Evolutionary conservation across 495 filamentous ascomycete species (phyloP).

Genomic region (Jackrogersella minutella): DNA sequence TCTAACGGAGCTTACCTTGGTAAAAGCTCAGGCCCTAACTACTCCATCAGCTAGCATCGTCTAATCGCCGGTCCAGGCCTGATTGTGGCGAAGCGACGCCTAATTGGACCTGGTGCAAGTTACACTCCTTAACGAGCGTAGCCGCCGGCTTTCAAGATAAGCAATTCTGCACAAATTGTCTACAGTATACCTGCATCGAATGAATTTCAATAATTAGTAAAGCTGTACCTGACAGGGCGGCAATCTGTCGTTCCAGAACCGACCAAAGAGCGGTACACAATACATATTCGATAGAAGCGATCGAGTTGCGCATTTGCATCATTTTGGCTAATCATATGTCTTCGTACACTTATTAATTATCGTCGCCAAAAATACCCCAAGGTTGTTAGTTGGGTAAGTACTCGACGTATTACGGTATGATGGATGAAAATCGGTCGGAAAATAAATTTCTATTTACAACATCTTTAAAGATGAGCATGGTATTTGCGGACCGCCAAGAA

Average conservation of each 20-base stretch:
- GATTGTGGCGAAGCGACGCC: conserved; percentile 1
- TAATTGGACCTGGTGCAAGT: conserved; percentile 7
- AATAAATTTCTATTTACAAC: conserved; percentile 1
- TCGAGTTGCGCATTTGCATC: conserved; percentile 1
- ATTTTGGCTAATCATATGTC: conserved; percentile 7
- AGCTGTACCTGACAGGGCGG: conserved; percentile 27
- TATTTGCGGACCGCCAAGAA: background rate
- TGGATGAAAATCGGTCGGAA: conserved; percentile 1
- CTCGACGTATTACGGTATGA: background rate
- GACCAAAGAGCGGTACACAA: conserved; percentile 12
- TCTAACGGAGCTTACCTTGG: background rate
- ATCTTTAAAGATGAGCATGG: background rate
- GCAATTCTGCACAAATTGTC: conserved; percentile 21
- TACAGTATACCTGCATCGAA: background rate
- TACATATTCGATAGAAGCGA: conserved; percentile 4
- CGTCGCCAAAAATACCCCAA: background rate
- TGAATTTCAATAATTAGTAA: background rate
- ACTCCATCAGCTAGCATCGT: too few species aligned
- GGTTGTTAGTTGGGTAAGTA: background rate
- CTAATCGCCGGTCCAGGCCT: background rate
- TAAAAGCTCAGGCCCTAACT: too few species aligned
- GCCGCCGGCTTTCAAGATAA: conserved; percentile 24
- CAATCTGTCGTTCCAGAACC: conserved; percentile 33
- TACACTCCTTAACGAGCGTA: conserved; percentile 7
- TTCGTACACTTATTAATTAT: conserved; percentile 21